These are phyloP conservation scores for Ustilago xerochloae DNA, from an alignment of 1,284 basidiomycete species.

Conservation along the genomic window DNA sequence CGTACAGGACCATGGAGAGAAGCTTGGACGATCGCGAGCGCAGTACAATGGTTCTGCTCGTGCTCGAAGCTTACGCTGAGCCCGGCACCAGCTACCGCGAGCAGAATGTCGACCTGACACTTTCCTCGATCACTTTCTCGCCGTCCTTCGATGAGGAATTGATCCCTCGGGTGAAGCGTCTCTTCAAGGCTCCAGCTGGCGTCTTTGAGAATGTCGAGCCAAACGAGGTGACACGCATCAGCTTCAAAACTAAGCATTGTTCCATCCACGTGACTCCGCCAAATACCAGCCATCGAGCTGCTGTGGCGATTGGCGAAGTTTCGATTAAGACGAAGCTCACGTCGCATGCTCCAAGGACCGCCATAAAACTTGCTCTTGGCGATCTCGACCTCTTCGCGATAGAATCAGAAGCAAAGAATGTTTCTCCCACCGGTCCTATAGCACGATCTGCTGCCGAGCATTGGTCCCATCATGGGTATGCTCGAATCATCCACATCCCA, in stretches of 20 bases:
- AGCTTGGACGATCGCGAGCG: constrained; percentile 18
- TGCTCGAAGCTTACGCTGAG: constrained; percentile 77
- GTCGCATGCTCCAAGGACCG: constrained; percentile 49
- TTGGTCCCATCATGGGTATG: constrained; percentile 37
- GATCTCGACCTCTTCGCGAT: constrained; percentile 37
- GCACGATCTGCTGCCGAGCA: constrained; percentile 26
- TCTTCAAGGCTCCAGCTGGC: constrained; percentile 86
- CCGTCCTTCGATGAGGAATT: constrained; percentile 77
- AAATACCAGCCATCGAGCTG: constrained; percentile 18
- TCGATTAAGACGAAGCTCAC: constrained; percentile 53
- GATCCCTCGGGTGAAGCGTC: constrained; percentile 75
- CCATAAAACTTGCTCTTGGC: constrained; percentile 37
- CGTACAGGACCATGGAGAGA: constrained; percentile 33
- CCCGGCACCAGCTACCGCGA: constrained; percentile 81
- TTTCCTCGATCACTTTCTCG: constrained; percentile 77
- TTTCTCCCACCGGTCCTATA: background rate
- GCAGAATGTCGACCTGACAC: constrained; percentile 75
- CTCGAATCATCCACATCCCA: constrained; percentile 68
- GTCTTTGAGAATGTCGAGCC: constrained; percentile 94
- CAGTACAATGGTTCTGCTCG: constrained; percentile 73
- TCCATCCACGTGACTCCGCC: constrained; percentile 38
- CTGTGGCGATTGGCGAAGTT: constrained; percentile 48
- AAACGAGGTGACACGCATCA: constrained; percentile 82
- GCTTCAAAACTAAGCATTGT: constrained; percentile 41
- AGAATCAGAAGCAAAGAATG: background rate